Base-by-base conservation (phyloP, 2,329 filamentous ascomycete genomes). In the Sclerotinia glacialis region DNA sequence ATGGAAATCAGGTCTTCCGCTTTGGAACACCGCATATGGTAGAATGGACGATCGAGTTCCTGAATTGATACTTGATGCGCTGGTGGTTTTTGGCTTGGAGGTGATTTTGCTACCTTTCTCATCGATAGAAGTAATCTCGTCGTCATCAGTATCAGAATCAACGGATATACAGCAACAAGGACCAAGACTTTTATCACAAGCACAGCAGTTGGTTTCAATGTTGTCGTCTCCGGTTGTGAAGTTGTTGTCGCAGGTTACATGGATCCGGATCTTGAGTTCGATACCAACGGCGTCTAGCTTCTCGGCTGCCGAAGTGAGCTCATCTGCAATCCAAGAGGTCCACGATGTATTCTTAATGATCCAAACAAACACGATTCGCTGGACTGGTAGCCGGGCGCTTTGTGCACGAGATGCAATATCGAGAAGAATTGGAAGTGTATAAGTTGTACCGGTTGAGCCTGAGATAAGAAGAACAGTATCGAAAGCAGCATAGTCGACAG, bases 361-460 rank as follows among this genome's bases (percentile, higher is more conserved):
- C 26, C 87, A 74, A 2, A 86, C 73, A 31, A 86, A 82, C 26
- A 87, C 82, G 3, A 87, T 76, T 28, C 83, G 77, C 64, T 80
- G 81, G 11, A 81, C 76, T 76, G 0, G 78, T 72, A 72, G 80
- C 83, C 2, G 67, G 21, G 49, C n/a, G 9, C 66, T 65, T 53
- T 68, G 61, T 21, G 63, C 70, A 26, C 72, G 71, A 16, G 65
- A 37, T 28, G 71, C 70, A 14, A 73, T 65, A 46, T 70, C 70
- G 8, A 73, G 68, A 14, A 88, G 77, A 2, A 88, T 84, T 0
- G 86, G 84, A 8, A 88, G 75, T 0, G 83, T 85, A 65, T 86
- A 88, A 2, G 85, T 87, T 0, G 84, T 82, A 16, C 86, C 86
- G 0, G 86, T 88, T 1, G 86, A 88, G 0, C 85, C 86, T 0